Evolutionary conservation across 139 green algal genomes (phyloP), one percentile per base, ranked within the genome.

Genomic region (Ettlia oleoabundans): DNA sequence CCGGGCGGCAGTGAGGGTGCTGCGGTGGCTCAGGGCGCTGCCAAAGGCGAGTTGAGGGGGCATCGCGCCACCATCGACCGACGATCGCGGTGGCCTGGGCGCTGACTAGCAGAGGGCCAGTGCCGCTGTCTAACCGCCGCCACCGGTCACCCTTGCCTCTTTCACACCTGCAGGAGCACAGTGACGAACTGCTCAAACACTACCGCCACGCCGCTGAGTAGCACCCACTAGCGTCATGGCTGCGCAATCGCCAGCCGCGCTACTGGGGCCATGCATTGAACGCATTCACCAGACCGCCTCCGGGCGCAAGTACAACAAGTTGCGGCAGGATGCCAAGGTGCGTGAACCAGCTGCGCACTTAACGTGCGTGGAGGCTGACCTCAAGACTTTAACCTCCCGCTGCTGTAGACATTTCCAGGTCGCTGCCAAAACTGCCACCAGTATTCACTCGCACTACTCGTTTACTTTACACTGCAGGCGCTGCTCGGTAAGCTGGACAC

Each of bases 181-280:
- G 76, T 10, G 40, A 72, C 2, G 70, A 55, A 32, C 40, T 87
- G 35, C 70, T 85, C n/a, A 66, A 61, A 37, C 68, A 85, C 63
- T 82, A 66, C 30, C 52, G 76, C 35, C 68, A 8, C 26, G 40
- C n/a, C 18, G 42, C n/a, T 3, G 41, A 38, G 52, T 28, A 77
- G 43, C 10, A 4, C 3, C 15, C 63, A 3, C 30, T 35, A 42
- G 52, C 40, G 62, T 35, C 38, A 76, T 68, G 43, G 53, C n/a
- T 8, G 58, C 68, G 30, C 55, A 33, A 22, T 76, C 61, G 15
- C 61, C 85, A 4, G 72, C 85, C 0, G 76, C 63, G 32, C 76
- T 93, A 13, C 30, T 92, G 26, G 76, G 78, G 15, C 88, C 89
- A 9, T 88, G 83, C 38, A 84, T 93, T 7, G 82, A 91, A 40